These are phyloP conservation scores for Moesziomyces globuligerus DNA, from an alignment of 1,284 basidiomycete species.

Conservation along the genomic window DNA sequence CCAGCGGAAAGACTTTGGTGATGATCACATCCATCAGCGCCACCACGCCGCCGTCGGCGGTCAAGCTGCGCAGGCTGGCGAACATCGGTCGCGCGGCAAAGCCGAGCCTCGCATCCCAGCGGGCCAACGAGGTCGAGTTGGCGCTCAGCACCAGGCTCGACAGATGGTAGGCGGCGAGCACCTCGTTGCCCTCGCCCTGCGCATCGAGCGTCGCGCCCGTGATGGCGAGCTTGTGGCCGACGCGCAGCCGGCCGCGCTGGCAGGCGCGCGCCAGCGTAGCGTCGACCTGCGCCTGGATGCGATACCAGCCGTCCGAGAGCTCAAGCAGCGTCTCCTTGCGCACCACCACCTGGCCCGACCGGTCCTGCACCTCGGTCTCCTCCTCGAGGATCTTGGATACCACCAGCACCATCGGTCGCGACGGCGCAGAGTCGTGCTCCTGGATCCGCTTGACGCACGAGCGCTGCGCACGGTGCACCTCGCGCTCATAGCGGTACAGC, in stretches of 20 bases:
- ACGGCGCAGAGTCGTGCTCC: constrained; percentile 78
- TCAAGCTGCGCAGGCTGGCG: constrained; percentile 81
- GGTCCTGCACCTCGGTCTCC: constrained; percentile 28
- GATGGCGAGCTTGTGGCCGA: constrained; percentile 85
- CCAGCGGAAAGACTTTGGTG: constrained; percentile 72
- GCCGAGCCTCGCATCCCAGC: constrained; percentile 88
- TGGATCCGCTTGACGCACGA: constrained; percentile 82
- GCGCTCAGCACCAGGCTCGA: constrained; percentile 78
- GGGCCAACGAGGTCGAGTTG: constrained; percentile 84
- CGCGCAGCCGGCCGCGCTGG: constrained; percentile 74
- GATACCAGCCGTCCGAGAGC: constrained; percentile 96
- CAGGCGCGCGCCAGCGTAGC: constrained; percentile 78
- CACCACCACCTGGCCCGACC: constrained; percentile 5
- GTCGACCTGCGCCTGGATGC: constrained; percentile 80
- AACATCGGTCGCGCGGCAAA: constrained; percentile 75
- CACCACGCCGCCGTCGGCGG: constrained; percentile 82
- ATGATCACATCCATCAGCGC: constrained; percentile 81
- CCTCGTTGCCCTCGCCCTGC: constrained; percentile 77
- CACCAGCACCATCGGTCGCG: constrained; percentile 82
- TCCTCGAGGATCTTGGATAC: constrained; percentile 75
- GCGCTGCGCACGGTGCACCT: constrained; percentile 80
- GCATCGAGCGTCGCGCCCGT: constrained; percentile 74
- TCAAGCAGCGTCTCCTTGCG: constrained; percentile 72
- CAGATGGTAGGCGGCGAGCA: constrained; percentile 79
- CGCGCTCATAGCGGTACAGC: constrained; percentile 89